phyloP scores from a whole-genome alignment of 352 stramenopile genomes.

The Globisporangium emineosum region DNA sequence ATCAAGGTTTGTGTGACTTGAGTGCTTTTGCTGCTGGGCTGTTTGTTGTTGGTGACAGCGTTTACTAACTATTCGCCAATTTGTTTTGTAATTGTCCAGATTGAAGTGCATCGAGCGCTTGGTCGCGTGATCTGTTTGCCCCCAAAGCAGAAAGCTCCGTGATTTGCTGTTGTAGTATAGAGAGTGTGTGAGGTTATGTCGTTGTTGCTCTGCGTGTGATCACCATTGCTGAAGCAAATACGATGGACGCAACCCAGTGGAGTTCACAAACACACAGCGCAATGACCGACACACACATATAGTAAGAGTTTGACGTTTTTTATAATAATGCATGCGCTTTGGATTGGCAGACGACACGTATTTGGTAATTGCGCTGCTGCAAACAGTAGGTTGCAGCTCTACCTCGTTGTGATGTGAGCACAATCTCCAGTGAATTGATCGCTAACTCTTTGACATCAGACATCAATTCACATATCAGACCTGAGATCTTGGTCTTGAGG shows the following conservation, averaged over 20 bases:
- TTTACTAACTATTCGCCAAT: background rate
- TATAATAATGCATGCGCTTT: conserved; percentile 7
- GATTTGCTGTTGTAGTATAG: conserved; percentile 1
- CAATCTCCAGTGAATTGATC: background rate
- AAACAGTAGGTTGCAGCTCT: no score
- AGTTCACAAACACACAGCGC: background rate
- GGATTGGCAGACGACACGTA: background rate
- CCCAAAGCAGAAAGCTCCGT: conserved; percentile 4
- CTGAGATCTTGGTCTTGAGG: background rate
- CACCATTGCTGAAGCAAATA: background rate
- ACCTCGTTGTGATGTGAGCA: no score
- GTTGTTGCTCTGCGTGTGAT: background rate
- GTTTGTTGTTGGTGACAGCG: background rate
- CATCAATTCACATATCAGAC: background rate
- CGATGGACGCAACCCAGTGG: background rate
- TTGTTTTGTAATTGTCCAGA: conserved; percentile 3
- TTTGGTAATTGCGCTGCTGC: background rate
- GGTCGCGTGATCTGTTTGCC: conserved; percentile 38
- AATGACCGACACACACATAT: background rate
- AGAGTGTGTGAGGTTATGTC: background rate
- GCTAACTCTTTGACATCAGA: background rate
- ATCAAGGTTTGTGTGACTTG: conserved; percentile 28
- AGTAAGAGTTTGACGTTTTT: background rate
- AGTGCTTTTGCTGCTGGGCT: background rate
- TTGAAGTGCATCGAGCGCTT: conserved; percentile 42